phyloP scores from a whole-genome alignment of 768 basidiomycete species.

The Auriscalpium microsporum region DNA sequence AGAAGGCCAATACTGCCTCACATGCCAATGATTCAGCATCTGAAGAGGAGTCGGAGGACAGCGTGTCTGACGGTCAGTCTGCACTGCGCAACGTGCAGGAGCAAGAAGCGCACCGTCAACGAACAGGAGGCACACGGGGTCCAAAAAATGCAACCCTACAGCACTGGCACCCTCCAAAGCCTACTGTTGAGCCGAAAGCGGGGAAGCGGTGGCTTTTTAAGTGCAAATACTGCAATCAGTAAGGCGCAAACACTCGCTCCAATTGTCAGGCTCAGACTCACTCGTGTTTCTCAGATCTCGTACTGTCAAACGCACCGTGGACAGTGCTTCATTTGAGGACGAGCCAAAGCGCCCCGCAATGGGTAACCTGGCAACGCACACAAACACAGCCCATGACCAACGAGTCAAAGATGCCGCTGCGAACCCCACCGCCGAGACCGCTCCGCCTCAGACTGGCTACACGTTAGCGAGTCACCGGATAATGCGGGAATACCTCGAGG shows the following conservation, averaged over 20 bases:
- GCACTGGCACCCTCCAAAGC: not conserved
- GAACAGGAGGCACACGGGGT: not conserved
- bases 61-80: not conserved
- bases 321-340: not conserved
- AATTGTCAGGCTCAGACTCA: not conserved
- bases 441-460: not conserved
- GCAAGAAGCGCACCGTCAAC: not conserved
- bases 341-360: not conserved
- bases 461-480: not conserved
- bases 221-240: not conserved
- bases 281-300: not conserved
- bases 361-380: not conserved
- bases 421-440: not conserved
- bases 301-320: not conserved
- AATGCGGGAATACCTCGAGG: not conserved
- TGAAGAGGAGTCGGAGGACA: not conserved
- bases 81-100: not conserved
- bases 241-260: not conserved
- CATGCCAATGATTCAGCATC: not conserved
- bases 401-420: not conserved
- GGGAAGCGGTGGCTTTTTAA: not conserved
- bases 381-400: not conserved
- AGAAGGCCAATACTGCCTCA: not conserved
- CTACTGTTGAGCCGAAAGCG: not conserved
- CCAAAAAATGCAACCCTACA: not conserved